Conservation (phyloP, 2,329 filamentous ascomycete species). For the Talaromyces sp. region DNA sequence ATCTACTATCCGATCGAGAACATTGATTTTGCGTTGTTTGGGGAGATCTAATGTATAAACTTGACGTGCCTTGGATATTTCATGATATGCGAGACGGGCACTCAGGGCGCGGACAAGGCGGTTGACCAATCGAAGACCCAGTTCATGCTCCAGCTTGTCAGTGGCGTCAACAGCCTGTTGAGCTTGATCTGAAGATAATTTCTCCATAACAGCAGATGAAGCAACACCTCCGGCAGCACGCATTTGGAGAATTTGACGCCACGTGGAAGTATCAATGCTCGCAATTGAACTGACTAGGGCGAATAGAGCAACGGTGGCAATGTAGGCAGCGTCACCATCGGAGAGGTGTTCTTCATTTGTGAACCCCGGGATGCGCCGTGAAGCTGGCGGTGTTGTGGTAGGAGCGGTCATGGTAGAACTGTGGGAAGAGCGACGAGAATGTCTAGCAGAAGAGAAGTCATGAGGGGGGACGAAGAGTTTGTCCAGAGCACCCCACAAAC, state of each 20-base stretch:
- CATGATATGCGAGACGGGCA: conserved; percentile 52
- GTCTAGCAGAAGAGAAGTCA: conserved; percentile 33
- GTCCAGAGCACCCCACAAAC: conserved; percentile 45
- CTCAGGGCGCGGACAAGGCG: conserved; percentile 54
- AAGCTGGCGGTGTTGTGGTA: conserved; percentile 23
- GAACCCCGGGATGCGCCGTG: conserved; percentile 32
- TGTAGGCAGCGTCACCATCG: conserved; percentile 43
- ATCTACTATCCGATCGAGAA: conserved; percentile 41
- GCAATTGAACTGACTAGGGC: conserved; percentile 43
- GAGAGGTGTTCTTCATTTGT: conserved; percentile 37
- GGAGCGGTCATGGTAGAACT: conserved; percentile 28
- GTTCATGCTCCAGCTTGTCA: conserved; percentile 55
- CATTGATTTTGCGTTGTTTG: conserved; percentile 32
- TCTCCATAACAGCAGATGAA: conserved; percentile 41
- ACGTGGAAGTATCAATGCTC: conserved; percentile 38
- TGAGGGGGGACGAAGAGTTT: conserved; percentile 43
- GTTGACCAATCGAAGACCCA: conserved; percentile 54
- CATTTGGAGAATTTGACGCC: conserved; percentile 47
- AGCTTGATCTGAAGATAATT: conserved; percentile 31
- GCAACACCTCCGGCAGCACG: conserved; percentile 43
- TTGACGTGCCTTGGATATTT: conserved; percentile 47
- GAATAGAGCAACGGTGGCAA: conserved; percentile 42
- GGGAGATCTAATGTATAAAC: conserved; percentile 31
- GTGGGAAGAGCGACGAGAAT: conserved; percentile 35
- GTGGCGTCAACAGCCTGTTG: conserved; percentile 36